Evolutionary conservation across 228 moss, liverwort and hornwort genomes (phyloP), one percentile per base, ranked within the genome.

Genomic region (Sphagnum magellanicum): DNA sequence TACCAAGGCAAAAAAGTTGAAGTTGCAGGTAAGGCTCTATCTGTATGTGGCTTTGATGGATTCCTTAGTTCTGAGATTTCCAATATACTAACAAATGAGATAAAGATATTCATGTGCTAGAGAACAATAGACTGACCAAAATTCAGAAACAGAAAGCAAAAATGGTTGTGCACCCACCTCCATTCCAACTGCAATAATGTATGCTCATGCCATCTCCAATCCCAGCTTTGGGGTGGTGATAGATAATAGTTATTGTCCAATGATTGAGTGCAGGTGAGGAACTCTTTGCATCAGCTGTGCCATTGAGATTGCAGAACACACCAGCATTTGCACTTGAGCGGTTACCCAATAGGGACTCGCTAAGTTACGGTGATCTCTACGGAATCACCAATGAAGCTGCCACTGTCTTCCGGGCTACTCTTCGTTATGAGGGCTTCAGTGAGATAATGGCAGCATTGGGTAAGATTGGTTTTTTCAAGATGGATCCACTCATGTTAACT

Each of bases 381-480:
- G 84, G 91, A 16, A 92, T 96, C 64, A 78, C 87, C 4, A 52
- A 88, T 66, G 95, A 96, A 75, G 91, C 92, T 57, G 79, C 88
- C 1, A 96, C 92, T 8, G 72, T 96, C 68, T 92, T 96, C 70
- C 87, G 95, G 71, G 92, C 91, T 65, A 96, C 95, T 53, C 79
- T 96, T 17, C 89, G 95, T 32, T 91, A 92, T 67, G 84, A 89
- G 81, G 92, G 95, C 49, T 96, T 96, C 50, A 91, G 92, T 78
- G 88, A 88, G 61, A 70, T 89, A 48, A 96, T 96, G 92, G 81
- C 88, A 60, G 80, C 76, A 46, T 70, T 92, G 15, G 91, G 79
- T 48, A 88, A 89, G 76, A 79, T 96, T 52, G 95, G 95, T 6
- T 96, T 85, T 74, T 92, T 92, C 49, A 74, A 83, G 50, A 83